Base-by-base conservation (phyloP, 2,329 filamentous ascomycete genomes). In the Davidsoniella eucalypti region DNA sequence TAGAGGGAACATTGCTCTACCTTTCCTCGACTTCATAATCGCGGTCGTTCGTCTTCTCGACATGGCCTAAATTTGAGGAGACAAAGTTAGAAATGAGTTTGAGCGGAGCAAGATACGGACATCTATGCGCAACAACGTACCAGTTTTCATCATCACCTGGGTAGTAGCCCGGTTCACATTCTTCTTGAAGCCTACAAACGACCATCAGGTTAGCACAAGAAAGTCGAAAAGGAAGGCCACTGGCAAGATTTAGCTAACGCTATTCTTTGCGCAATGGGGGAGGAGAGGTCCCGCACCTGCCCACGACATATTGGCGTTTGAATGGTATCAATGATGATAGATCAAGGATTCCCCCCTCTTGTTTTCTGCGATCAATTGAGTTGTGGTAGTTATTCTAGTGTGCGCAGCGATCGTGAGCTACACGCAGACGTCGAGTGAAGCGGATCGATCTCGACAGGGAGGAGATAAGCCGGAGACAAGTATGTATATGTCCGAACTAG, bases 91-190 rank as follows among this genome's bases (percentile, higher is more conserved):
- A 9, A 23, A 39, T 52, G 17, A 49, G 47, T 21, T 42, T 2
- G 38, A 12, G 4, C 17, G 36, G 21, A 10, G 9, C 4, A 1
- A 16, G 6, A 12, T 23, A 23, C 16, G 25, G n/a, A 17, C 26
- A 7, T 8, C 42, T 16, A 14, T 21, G 14, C 12, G 18, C 17
- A 23, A 23, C 12, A 36, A 60, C 72, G 56, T 65, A 84, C 82
- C 86, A 52, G 88, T 94, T 76, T 98, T 98, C 90, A 98, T 96
- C 87, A 98, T 95, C 55, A 96, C 90, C 80, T 95, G 88, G 69
- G 93, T 98, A 67, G 90, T 95, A 61, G 90, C 90, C 71, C 92
- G 87, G 73, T 92, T 90, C 72, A 96, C 88, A 80, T 93, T 93
- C 67, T 94, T 94, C 72, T 56, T 69, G 61, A 69, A 69, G 57